phyloP scores from a whole-genome alignment of 208 protist species.

The Crithidia sp. region DNA sequence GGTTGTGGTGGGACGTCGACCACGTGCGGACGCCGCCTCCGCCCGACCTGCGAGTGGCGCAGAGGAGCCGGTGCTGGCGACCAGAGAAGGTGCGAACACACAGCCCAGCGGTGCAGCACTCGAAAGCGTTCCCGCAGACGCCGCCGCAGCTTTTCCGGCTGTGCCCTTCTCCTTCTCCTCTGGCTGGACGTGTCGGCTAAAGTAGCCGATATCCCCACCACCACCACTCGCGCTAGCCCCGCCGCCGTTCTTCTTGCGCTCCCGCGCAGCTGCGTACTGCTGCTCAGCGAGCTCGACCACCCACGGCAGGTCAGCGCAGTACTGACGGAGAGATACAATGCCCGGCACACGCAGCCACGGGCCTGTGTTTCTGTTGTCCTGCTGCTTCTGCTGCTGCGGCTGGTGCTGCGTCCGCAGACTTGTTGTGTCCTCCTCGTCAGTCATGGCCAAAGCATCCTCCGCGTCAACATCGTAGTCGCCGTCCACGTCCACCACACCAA shows the following conservation, averaged over 20 bases:
- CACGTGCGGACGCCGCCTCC: no score
- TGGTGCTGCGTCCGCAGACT: not conserved
- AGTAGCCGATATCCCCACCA: conserved; percentile 25
- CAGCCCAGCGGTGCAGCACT: no score
- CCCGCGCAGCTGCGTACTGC: conserved; percentile 23
- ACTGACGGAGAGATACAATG: conserved; percentile 43
- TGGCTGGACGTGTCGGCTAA: conserved; percentile 13
- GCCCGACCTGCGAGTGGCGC: no score
- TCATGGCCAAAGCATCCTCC: conserved; percentile 8
- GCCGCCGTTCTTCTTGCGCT: conserved; percentile 24
- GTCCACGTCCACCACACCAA: conserved; percentile 3
- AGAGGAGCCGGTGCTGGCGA: no score
- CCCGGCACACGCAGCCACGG: conserved; percentile 36
- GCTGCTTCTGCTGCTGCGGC: not conserved
- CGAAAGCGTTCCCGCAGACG: no score
- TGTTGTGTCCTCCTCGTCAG: conserved; percentile 17
- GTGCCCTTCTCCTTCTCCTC: conserved; percentile 15
- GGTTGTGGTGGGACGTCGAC: no score
- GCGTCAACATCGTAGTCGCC: conserved; percentile 12
- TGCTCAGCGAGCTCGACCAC: conserved; percentile 31
- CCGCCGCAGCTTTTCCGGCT: not conserved
- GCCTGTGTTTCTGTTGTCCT: not conserved
- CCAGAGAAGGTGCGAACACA: no score
- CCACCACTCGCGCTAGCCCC: conserved; percentile 1
- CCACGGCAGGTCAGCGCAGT: conserved; percentile 43